These are phyloP conservation scores for Sphagnum tenellum DNA, from an alignment of 225 moss, liverwort and hornwort species.

Conservation along the genomic window DNA sequence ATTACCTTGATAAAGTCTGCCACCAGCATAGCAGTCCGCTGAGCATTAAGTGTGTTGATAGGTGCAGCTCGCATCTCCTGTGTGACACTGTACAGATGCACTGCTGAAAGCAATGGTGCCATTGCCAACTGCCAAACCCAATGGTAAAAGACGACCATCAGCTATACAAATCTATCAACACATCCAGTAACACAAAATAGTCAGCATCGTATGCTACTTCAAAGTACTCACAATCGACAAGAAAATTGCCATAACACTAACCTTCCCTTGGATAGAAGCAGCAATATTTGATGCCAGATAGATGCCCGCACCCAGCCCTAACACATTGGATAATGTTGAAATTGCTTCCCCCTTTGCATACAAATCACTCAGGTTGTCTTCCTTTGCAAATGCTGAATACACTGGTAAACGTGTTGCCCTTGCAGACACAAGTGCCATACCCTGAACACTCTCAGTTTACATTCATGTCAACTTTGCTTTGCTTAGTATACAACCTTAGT, in stretches of 20 bases:
- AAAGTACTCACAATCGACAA: too few species aligned
- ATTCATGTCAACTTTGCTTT: too few species aligned
- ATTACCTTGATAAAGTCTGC: constrained; percentile 79
- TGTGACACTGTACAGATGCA: constrained; percentile 80
- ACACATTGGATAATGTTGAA: constrained; percentile 88
- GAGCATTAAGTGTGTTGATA: constrained; percentile 89
- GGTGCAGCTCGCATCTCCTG: constrained; percentile 99
- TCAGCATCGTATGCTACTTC: too few species aligned
- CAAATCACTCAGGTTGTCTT: constrained; percentile 94
- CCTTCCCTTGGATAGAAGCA: constrained; percentile 85
- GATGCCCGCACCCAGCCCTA: constrained; percentile 92
- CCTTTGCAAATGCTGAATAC: constrained; percentile 86
- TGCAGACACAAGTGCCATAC: constrained; percentile 96
- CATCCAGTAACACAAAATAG: neutral
- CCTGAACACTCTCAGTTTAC: constrained; percentile 22
- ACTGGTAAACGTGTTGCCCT: constrained; percentile 92
- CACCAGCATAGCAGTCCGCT: constrained; percentile 87
- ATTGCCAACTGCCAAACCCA: constrained; percentile 52
- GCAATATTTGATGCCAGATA: constrained; percentile 77
- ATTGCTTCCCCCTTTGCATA: constrained; percentile 99
- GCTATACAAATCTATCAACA: neutral
- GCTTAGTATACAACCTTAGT: too few species aligned
- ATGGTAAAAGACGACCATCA: neutral
- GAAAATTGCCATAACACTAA: constrained; percentile 5
- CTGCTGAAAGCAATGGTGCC: constrained; percentile 72